These are phyloP conservation scores for Eimeria brunetti DNA, from an alignment of 169 alveolate genomes.

Conservation along the genomic window DNA sequence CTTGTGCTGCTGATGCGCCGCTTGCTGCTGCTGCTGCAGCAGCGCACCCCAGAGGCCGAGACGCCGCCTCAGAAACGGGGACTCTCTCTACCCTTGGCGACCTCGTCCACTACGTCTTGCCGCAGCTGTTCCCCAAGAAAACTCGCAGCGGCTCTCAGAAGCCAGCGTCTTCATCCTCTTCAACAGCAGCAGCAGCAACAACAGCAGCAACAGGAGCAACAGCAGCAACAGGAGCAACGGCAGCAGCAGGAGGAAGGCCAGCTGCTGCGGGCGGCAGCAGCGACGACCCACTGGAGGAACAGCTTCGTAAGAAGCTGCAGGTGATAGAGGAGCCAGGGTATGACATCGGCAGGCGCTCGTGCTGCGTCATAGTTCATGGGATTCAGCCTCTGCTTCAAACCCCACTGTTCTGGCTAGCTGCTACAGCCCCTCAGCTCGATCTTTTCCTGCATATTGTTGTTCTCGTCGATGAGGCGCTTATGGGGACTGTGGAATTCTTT, in stretches of 20 bases:
- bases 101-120: conserved; percentile 55
- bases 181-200: not conserved
- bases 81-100: conserved; percentile 74
- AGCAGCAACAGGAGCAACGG: not conserved
- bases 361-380: conserved; percentile 76
- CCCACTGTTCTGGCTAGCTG: conserved; percentile 75
- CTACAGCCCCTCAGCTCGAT: conserved; percentile 61
- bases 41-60: not conserved
- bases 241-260: not conserved
- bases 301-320: conserved; percentile 31
- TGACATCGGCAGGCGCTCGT: conserved; percentile 25
- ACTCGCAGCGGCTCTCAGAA: not conserved
- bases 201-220: not conserved
- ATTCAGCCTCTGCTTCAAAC: conserved; percentile 72
- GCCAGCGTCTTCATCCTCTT: not conserved
- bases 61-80: not conserved
- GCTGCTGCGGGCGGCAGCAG: not conserved
- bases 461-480: conserved; percentile 58
- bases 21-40: conserved; percentile 24
- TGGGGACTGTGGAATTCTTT: conserved; percentile 11
- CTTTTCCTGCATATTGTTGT: conserved; percentile 70
- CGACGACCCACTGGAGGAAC: conserved; percentile 4
- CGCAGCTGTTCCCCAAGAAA: conserved; percentile 75
- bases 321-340: conserved; percentile 11
- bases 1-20: not conserved